Percentiles rank a stretch among this genome's conserved stretches.
Conservation (phyloP, 768 basidiomycete genomes). For the Psilocybe azurescens region DNA sequence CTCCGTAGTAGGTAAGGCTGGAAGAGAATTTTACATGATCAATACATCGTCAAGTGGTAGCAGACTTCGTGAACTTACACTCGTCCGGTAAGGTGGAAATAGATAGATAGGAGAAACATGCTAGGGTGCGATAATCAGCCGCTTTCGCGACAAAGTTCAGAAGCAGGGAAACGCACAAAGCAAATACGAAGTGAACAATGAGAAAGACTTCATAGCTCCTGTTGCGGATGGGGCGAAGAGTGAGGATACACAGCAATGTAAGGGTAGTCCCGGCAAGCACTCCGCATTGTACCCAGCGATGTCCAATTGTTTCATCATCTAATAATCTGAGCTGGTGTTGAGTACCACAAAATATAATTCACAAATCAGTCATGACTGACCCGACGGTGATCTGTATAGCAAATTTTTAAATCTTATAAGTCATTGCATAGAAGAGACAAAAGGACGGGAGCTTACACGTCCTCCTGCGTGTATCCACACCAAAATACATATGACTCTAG, state of each 20-base stretch:
- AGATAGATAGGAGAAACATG: constrained; percentile 43
- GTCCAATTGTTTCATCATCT: constrained; percentile 22
- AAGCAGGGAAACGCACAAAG: constrained; percentile 31
- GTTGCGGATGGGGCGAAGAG: constrained; percentile 52
- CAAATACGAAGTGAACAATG: constrained; percentile 48
- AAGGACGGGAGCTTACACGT: constrained; percentile 36
- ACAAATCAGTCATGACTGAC: constrained; percentile 7
- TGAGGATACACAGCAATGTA: constrained; percentile 48
- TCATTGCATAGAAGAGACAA: neutral
- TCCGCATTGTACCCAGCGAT: constrained; percentile 40
- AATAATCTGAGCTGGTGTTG: constrained; percentile 14
- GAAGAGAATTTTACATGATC: neutral
- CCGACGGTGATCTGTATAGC: constrained; percentile 23
- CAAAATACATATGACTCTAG: constrained; percentile 50
- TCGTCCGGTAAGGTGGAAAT: constrained; percentile 41
- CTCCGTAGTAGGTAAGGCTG: constrained; percentile 38
- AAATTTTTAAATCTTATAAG: neutral
- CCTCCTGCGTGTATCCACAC: constrained; percentile 54
- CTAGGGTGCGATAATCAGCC: constrained; percentile 23
- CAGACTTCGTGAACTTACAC: constrained; percentile 28
- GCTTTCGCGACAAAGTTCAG: neutral
- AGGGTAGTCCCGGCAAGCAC: constrained; percentile 43
- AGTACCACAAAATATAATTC: neutral
- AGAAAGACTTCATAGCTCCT: constrained; percentile 59
- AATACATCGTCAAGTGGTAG: neutral